Evolutionary conservation across 441 rosid genomes (phyloP).

Genomic region (Adansonia gregorii): DNA sequence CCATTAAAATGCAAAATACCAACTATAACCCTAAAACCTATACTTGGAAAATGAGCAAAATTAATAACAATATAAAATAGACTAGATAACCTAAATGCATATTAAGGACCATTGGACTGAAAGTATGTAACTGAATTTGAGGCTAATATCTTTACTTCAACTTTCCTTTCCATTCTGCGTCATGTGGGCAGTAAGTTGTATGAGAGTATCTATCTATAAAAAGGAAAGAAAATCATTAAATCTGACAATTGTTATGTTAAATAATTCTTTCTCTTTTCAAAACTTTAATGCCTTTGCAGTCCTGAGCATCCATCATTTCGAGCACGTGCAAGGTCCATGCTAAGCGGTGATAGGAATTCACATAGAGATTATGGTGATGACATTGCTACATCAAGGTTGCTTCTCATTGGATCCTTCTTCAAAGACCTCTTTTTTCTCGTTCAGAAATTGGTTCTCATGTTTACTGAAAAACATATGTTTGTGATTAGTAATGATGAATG

Average conservation of each 20-base stretch:
- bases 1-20: not conserved
- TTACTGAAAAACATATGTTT: constrained; percentile 7
- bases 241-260: not conserved
- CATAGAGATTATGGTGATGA: constrained; percentile 70
- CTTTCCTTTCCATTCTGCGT: not conserved
- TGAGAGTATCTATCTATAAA: not conserved
- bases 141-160: constrained; percentile 2
- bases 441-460: constrained; percentile 8
- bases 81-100: constrained; percentile 2
- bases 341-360: constrained; percentile 80
- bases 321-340: constrained; percentile 86
- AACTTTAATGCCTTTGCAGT: constrained; percentile 52
- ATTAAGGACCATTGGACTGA: not conserved
- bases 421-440: not conserved
- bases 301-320: constrained; percentile 98
- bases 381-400: constrained; percentile 79
- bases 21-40: constrained; percentile 9
- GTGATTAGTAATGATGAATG: not conserved
- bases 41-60: constrained; percentile 12
- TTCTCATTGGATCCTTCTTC: constrained; percentile 27
- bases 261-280: constrained; percentile 12
- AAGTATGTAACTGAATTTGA: not conserved
- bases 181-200: constrained; percentile 9
- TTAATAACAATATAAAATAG: not conserved
- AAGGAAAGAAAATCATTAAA: not conserved